Conservation (phyloP, 768 basidiomycete genomes). For the Boletus speciosus region DNA sequence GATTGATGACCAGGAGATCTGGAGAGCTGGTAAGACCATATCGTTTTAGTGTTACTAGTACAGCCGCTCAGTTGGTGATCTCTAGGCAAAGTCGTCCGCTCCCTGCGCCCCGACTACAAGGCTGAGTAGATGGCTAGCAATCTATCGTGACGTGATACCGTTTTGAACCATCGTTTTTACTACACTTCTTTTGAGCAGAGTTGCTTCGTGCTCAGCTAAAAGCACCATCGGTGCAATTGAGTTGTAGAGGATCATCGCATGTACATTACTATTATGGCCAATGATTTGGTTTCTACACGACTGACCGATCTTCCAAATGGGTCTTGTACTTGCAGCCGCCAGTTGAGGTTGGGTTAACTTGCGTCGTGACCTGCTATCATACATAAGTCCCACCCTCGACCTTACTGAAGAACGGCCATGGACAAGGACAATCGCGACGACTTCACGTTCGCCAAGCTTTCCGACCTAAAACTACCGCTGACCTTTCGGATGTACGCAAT, state of each 20-base stretch:
- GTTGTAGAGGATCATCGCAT: constrained; percentile 10
- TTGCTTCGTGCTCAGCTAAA: constrained; percentile 20
- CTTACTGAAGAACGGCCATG: constrained; percentile 31
- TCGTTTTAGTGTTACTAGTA: background rate
- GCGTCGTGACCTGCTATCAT: background rate
- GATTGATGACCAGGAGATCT: constrained; percentile 98
- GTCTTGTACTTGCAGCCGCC: background rate
- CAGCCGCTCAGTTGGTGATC: constrained; percentile 4
- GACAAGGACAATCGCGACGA: constrained; percentile 75
- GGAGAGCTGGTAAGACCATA: constrained; percentile 73
- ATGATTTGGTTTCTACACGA: background rate
- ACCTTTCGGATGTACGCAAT: constrained; percentile 74
- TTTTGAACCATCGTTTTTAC: constrained; percentile 1
- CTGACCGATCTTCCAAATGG: background rate
- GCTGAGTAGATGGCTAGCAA: constrained; percentile 39
- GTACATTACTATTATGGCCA: constrained; percentile 11
- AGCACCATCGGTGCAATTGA: constrained; percentile 25
- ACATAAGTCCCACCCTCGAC: background rate
- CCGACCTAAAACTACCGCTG: constrained; percentile 82
- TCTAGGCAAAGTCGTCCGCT: constrained; percentile 83
- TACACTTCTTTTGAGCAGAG: constrained; percentile 6
- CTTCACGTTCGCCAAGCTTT: constrained; percentile 88
- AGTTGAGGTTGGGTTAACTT: no score
- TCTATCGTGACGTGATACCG: constrained; percentile 7
- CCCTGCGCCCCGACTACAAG: constrained; percentile 83